phyloP scores from a whole-genome alignment of 306 rosid genomes.

The Herpetospermum pedunculosum region DNA sequence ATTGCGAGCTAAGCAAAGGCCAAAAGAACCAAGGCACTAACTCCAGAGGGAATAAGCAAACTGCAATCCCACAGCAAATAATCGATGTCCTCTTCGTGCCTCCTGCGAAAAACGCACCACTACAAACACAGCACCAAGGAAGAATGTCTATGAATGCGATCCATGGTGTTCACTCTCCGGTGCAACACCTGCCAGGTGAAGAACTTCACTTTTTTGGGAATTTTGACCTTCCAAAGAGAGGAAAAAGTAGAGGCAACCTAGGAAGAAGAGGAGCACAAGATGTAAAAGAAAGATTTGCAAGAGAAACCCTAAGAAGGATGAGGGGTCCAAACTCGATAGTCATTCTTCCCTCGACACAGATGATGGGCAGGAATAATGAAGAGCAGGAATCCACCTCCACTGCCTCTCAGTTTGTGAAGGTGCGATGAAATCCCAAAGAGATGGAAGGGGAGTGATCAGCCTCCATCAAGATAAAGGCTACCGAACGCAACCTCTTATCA shows the following conservation, averaged over 20 bases:
- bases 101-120: too few relatives aligned
- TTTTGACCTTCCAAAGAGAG: neutral
- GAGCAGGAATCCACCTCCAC: neutral
- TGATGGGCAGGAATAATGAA: neutral
- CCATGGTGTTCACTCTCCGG: neutral
- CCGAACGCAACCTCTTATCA: neutral
- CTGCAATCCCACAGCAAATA: too few relatives aligned
- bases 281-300: neutral
- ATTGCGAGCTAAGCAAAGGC: too few relatives aligned
- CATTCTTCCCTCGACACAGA: neutral
- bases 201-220: neutral
- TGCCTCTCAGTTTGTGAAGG: neutral
- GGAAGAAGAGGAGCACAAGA: neutral
- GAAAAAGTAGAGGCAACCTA: neutral
- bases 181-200: neutral
- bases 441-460: neutral
- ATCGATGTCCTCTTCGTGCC: too few relatives aligned
- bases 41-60: too few relatives aligned
- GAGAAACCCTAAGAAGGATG: neutral
- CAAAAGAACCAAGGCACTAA: too few relatives aligned
- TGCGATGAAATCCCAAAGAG: neutral
- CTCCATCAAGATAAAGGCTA: neutral
- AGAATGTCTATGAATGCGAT: neutral
- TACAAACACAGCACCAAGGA: neutral
- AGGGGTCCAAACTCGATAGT: neutral